phyloP scores from a whole-genome alignment of 306 rosid species.

The Neltuma alba region DNA sequence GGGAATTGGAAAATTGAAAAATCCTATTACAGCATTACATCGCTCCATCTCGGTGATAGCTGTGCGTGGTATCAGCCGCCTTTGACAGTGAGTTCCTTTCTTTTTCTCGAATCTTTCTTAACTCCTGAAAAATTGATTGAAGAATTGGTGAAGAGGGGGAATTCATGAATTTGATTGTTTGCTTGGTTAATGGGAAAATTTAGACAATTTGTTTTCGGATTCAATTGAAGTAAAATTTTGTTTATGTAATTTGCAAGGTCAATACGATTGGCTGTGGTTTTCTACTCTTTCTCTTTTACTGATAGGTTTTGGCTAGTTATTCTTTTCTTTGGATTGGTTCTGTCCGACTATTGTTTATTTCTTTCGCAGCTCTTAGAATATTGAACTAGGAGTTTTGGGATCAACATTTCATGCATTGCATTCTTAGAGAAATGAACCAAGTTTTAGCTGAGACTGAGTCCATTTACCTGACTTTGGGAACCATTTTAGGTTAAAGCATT shows the following conservation, averaged over 20 bases:
- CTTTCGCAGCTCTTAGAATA: neutral
- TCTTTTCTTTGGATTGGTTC: neutral
- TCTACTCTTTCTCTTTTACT: neutral
- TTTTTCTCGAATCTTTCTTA: neutral
- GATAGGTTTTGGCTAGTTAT: neutral
- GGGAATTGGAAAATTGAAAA: neutral
- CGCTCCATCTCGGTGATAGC: neutral
- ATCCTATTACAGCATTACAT: neutral
- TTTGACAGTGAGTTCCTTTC: slow-evolving; percentile 4
- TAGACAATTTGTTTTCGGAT: neutral
- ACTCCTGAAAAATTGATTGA: neutral
- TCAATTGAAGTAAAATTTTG: neutral
- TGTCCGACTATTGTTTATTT: neutral
- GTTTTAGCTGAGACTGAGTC: neutral
- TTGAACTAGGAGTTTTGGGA: neutral
- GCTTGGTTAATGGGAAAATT: neutral
- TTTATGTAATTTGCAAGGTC: neutral
- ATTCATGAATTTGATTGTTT: slow-evolving; percentile 7
- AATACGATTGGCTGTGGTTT: neutral
- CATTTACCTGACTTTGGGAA: neutral
- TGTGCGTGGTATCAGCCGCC: neutral
- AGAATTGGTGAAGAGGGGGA: neutral
- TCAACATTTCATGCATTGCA: neutral
- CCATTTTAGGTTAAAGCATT: neutral
- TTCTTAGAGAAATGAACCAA: neutral